Percentiles rank a stretch among this genome's conserved stretches.
Conservation (phyloP, 2,329 filamentous ascomycete genomes). For the Pyricularia sp. region DNA sequence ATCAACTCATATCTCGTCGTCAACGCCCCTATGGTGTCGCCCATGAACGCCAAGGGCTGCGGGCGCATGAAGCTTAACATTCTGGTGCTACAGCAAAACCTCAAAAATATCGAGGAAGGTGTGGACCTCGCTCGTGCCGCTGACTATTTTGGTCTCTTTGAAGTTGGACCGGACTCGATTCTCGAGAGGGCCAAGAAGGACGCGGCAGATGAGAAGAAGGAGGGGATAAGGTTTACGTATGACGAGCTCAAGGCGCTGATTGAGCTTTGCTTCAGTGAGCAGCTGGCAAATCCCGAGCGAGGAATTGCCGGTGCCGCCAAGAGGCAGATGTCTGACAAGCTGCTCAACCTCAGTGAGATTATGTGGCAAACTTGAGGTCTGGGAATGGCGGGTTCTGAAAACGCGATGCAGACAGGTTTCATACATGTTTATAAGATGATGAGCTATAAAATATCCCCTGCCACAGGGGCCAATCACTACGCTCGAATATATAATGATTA, state of each 20-base stretch:
- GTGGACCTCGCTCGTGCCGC: conserved; percentile 55
- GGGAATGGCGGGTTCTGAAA: neutral
- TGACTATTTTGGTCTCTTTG: conserved; percentile 62
- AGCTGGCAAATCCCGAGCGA: conserved; percentile 55
- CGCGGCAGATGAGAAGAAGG: conserved; percentile 23
- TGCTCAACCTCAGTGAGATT: conserved; percentile 61
- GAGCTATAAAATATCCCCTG: neutral
- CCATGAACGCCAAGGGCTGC: conserved; percentile 78
- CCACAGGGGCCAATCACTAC: neutral
- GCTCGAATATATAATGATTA: neutral
- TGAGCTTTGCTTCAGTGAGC: conserved; percentile 61
- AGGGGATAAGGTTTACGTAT: conserved; percentile 44
- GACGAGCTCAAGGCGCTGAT: conserved; percentile 58
- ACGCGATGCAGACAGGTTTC: neutral
- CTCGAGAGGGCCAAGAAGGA: conserved; percentile 50
- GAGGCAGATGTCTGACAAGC: conserved; percentile 60
- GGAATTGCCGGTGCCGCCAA: conserved; percentile 59
- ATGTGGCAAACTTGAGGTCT: conserved; percentile 50
- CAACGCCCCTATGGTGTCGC: conserved; percentile 59
- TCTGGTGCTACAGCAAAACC: conserved; percentile 88
- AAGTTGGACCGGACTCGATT: conserved; percentile 54
- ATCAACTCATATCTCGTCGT: conserved; percentile 72
- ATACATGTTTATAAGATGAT: neutral
- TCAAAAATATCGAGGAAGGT: conserved; percentile 79
- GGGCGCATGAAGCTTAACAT: conserved; percentile 91